Conservation (phyloP, 139 green algal genomes). For the Ettlia oleoabundans region DNA sequence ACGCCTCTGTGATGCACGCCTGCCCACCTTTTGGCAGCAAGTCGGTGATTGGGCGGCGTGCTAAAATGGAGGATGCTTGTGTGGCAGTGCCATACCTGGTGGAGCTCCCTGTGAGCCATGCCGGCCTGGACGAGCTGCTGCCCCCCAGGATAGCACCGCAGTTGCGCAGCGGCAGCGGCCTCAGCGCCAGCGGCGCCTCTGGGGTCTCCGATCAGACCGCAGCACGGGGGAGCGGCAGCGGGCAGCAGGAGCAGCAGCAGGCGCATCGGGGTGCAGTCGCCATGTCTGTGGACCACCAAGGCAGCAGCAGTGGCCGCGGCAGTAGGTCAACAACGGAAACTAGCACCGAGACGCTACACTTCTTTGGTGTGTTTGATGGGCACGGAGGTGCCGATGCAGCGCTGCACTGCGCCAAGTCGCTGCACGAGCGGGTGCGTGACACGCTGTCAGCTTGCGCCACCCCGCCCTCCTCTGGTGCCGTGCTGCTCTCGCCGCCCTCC, state of each 20-base stretch:
- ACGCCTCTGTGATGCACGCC: constrained; percentile 1
- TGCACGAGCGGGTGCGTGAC: constrained; percentile 68
- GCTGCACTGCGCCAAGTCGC: constrained; percentile 65
- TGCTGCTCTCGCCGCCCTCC: neutral
- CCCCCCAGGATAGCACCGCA: constrained; percentile 58
- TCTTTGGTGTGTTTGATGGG: constrained; percentile 87
- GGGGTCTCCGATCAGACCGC: neutral
- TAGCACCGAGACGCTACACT: constrained; percentile 65
- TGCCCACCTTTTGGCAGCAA: constrained; percentile 76
- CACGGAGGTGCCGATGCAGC: constrained; percentile 79
- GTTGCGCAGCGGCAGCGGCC: constrained; percentile 41
- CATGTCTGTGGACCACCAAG: neutral
- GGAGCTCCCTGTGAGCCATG: constrained; percentile 47
- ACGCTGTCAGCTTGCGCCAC: constrained; percentile 37
- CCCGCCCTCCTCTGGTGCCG: neutral
- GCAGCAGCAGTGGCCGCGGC: neutral
- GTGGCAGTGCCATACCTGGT: constrained; percentile 70
- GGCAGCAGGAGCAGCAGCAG: neutral
- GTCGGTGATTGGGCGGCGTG: constrained; percentile 67
- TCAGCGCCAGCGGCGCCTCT: neutral
- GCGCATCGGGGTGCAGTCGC: neutral
- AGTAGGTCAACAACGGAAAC: neutral
- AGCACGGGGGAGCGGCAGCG: neutral
- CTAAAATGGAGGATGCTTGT: constrained; percentile 80
- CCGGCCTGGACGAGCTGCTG: constrained; percentile 49